Conservation (phyloP, 108 stramenopile species). For the Nannochloropsis oceanica region DNA sequence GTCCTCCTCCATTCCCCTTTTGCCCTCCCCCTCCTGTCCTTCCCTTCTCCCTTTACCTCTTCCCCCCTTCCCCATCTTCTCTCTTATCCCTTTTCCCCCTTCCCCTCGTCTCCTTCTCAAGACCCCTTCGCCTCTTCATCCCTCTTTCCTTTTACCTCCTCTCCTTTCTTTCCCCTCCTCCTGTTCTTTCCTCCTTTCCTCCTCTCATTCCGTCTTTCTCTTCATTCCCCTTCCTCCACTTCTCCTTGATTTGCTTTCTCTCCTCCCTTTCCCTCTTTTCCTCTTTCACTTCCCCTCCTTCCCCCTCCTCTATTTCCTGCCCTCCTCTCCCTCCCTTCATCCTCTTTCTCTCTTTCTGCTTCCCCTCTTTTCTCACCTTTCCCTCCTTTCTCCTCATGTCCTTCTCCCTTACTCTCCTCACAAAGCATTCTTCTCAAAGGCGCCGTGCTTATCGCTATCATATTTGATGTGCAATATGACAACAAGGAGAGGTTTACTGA, state of each 20-base stretch:
- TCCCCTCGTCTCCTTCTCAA: too few relatives aligned
- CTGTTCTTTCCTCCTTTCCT: neutral
- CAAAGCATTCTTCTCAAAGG: neutral
- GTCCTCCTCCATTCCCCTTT: too few relatives aligned
- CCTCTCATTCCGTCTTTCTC: neutral
- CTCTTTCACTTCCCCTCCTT: too few relatives aligned
- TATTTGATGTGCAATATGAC: too few relatives aligned
- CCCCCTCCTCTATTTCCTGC: too few relatives aligned
- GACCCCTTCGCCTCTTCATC: too few relatives aligned
- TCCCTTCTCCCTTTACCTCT: too few relatives aligned
- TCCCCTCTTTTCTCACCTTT: neutral
- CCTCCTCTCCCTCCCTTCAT: neutral
- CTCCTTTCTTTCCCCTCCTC: neutral
- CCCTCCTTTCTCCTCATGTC: neutral
- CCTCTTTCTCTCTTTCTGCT: neutral
- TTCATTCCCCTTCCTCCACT: too few relatives aligned
- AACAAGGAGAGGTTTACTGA: too few relatives aligned
- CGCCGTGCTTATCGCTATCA: neutral
- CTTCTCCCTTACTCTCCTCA: neutral
- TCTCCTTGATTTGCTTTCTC: neutral
- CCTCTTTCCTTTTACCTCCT: neutral
- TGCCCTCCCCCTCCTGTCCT: too few relatives aligned
- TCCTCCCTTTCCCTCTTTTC: neutral
- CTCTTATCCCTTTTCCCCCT: too few relatives aligned
- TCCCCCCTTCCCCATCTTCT: too few relatives aligned